A percentile compares a stretch with the other conserved stretches of the same genome.
Conservation (phyloP, 2,329 filamentous ascomycete species). For the Zymoseptoria brevis region DNA sequence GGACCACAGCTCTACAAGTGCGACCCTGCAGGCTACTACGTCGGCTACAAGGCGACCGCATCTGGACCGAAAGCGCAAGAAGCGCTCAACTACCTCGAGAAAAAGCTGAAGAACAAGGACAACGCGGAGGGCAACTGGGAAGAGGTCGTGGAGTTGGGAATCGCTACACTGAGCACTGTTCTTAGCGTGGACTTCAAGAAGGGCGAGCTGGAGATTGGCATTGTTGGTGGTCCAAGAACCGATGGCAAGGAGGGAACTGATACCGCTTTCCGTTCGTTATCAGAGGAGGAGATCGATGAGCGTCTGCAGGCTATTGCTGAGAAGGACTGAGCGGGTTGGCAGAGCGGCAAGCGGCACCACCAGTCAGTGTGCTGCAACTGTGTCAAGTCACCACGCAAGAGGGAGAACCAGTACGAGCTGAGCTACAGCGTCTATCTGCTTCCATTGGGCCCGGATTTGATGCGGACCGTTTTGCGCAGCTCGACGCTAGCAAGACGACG, state of each 20-base stretch:
- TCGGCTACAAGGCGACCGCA: conserved; percentile 95
- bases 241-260: conserved; percentile 80
- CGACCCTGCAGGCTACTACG: conserved; percentile 95
- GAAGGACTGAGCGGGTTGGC: conserved; percentile 67
- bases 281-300: conserved; percentile 97
- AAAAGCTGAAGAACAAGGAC: conserved; percentile 99
- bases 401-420: neutral
- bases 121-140: conserved; percentile 86
- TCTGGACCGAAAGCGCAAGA: conserved; percentile 98
- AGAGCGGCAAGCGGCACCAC: neutral
- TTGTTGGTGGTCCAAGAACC: conserved; percentile 77
- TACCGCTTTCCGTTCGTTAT: conserved; percentile 75
- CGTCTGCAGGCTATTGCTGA: conserved; percentile 95
- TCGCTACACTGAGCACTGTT: conserved; percentile 89
- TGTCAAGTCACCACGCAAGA: neutral
- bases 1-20: conserved; percentile 97
- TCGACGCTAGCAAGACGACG: neutral
- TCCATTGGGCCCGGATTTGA: neutral
- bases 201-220: conserved; percentile 94
- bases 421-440: neutral
- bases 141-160: conserved; percentile 94
- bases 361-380: neutral
- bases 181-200: conserved; percentile 99
- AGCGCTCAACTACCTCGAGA: conserved; percentile 95
- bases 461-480: neutral